Evolutionary conservation across 768 basidiomycete species (phyloP), one percentile per base, ranked within the genome.

Genomic region (Auricularia heimuer): DNA sequence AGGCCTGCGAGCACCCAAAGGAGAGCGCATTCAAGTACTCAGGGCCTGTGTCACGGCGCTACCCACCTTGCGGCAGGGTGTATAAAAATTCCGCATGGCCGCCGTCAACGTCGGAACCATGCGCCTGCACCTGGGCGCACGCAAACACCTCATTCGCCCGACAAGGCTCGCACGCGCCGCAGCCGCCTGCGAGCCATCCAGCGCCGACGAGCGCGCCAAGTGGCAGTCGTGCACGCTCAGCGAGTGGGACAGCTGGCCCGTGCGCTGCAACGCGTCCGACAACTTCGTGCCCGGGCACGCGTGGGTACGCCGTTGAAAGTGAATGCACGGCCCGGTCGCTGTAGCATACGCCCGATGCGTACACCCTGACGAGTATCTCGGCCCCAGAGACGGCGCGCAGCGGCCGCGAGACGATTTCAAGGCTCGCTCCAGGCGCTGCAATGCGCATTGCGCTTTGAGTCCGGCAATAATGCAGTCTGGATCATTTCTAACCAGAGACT

Each of bases 161-260:
- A 62, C 75, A 75, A 45, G 65, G 51, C 8, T 62, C 54, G 64
- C 75, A 75, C 24, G 65, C 64, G 42, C 65, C 63, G 56, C 73
- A 73, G 61, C 71, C 70, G 1, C 70, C 67, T n/a, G 72, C 71
- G 39, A 70, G 70, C 74, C 73, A 75, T 14, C 71, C 72, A 12
- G 68, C 68, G 35, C 75, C 75, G 29, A 75, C 73, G n/a, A 71
- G 72, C 37, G 73, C 68, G 21, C 74, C 74, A n/a, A 71, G 44
- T 61, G 65, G 71, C 70, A 70, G 73, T 16, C 54, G 29, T 10
- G 54, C 60, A 54, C 71, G 14, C 18, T 51, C 47, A 4, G 47
- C 21, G 18, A 6, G 69, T 10, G 36, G 21, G 54, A 60, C 37
- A 21, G 65, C 67, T 3, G 71, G 54, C 6, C 68, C 65, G 11